Conservation (phyloP, 1,284 basidiomycete genomes). For the Tilletia caries region DNA sequence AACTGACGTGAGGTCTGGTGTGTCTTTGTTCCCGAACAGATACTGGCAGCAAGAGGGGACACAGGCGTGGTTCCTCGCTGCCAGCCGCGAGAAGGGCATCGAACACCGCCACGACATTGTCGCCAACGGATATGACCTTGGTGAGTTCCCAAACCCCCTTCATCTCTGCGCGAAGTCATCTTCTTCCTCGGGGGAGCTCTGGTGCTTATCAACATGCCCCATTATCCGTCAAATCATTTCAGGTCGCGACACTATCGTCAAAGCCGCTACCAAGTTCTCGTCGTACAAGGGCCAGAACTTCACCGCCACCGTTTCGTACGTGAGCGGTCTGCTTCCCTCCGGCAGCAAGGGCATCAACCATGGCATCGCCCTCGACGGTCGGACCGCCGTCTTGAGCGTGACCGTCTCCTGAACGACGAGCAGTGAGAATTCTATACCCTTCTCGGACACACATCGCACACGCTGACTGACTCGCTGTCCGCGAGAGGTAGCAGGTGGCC, state of each 20-base stretch:
- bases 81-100: constrained; percentile 59
- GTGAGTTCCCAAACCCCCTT: no score
- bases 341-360: constrained; percentile 61
- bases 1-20: no score
- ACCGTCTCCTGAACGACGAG: constrained; percentile 15
- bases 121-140: constrained; percentile 63
- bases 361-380: constrained; percentile 47
- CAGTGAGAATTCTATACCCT: no score
- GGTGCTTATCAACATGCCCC: no score
- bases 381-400: constrained; percentile 38
- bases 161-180: no score
- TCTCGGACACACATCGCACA: no score
- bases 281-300: constrained; percentile 54
- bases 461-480: no score
- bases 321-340: constrained; percentile 61
- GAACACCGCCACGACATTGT: constrained; percentile 65
- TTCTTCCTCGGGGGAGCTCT: no score
- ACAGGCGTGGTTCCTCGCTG: constrained; percentile 35
- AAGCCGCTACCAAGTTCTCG: neutral
- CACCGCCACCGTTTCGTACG: constrained; percentile 57
- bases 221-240: no score
- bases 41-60: constrained; percentile 14
- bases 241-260: constrained; percentile 11
- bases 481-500: no score
- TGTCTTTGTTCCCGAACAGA: no score